Conservation (phyloP, 805 yeast species). For the Candida ponderosae region DNA sequence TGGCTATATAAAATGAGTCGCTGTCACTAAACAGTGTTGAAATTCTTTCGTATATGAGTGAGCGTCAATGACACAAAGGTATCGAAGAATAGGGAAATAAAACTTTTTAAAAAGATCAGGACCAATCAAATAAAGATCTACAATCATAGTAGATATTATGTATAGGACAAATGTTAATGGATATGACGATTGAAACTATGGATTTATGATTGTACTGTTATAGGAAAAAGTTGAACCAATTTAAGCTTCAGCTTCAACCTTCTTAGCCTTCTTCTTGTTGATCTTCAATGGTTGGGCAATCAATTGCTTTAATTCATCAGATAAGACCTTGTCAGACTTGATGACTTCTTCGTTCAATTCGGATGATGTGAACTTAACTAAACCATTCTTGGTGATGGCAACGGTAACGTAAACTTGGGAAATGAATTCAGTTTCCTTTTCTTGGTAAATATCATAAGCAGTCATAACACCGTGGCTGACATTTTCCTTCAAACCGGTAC, state of each 20-base stretch:
- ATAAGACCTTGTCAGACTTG: slow-evolving; percentile 47
- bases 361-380: slow-evolving; percentile 55
- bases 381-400: slow-evolving; percentile 67
- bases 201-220: too few species aligned
- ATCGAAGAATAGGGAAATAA: too few species aligned
- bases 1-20: too few species aligned
- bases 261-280: slow-evolving; percentile 39
- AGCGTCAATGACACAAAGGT: too few species aligned
- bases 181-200: too few species aligned
- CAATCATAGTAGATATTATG: too few species aligned
- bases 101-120: too few species aligned
- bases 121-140: too few species aligned
- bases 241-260: slow-evolving; percentile 20
- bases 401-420: slow-evolving; percentile 73
- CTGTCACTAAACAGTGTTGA: too few species aligned
- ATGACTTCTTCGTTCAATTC: slow-evolving; percentile 39
- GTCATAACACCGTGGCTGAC: slow-evolving; percentile 56
- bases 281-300: slow-evolving; percentile 45
- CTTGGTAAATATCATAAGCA: slow-evolving; percentile 62
- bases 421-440: slow-evolving; percentile 56
- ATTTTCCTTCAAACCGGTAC: slow-evolving; percentile 71
- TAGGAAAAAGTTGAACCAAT: too few species aligned
- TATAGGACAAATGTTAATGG: too few species aligned
- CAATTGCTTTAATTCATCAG: slow-evolving; percentile 37
- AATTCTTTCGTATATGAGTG: too few species aligned